Base-by-base conservation (phyloP, 1,284 basidiomycete genomes). In the Singerocomus inundabilis region DNA sequence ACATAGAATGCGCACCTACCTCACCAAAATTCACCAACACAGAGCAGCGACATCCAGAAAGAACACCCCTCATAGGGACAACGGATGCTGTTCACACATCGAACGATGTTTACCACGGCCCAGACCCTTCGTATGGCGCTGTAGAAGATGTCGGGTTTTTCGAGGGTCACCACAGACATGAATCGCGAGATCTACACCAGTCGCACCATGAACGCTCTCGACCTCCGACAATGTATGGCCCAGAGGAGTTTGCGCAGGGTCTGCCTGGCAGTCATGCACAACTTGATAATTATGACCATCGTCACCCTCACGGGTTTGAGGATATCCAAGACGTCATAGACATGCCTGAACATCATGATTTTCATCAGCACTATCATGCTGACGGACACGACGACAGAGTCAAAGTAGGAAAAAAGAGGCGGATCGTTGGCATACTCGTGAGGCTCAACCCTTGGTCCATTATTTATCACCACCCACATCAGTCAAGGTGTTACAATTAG, bases 401-500 rank as follows among this genome's bases (percentile, higher is more conserved):
- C 2, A 70, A 57, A 51, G 63, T 83, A 5, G 81, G 81, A 10
- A 73, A 79, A 50, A 70, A 73, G 57, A 68, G 82, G 50, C 84
- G 85, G 61, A 69, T 86, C 31, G 74, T 87, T 45, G 80, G 83
- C 4, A 82, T 86, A 46, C 66, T 87, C 36, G 84, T 85, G 52
- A 57, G 77, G 59, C 21, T 46, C 35, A 10, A 28, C 15, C 35
- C 28, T 34, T 10, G 11, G 29, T 26, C 32, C 21, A 18, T 25
- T 9, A 40, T 2, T 36, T 21, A 36, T 46, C 25, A 39, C 29
- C 25, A 25, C 37, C 53, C 31, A 52, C 16, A 15, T 29, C 43
- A 5, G n/a, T 33, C 32, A 48, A 88, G 85, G 81, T 89, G 28
- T 70, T 89, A 10, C 85, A 89, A 78, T 60, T 86, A 2, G 87